These are phyloP conservation scores for Macadamia integrifolia DNA, from an alignment of 164 flowering plant species.

Conservation along the genomic window DNA sequence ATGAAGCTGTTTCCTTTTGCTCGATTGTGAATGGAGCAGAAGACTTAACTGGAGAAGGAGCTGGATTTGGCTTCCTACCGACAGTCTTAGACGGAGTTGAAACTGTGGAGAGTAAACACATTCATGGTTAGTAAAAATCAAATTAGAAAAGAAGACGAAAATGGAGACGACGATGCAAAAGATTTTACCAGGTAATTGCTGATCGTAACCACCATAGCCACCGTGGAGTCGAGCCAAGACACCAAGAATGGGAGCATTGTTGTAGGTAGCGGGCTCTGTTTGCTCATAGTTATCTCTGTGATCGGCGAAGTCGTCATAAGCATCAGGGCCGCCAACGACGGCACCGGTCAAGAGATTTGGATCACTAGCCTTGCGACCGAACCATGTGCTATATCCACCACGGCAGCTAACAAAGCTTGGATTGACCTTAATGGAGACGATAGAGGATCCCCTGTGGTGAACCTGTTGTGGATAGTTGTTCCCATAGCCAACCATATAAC, in stretches of 20 bases:
- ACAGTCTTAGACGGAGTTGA: conserved; percentile 26
- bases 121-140: neutral
- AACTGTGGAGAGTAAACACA: conserved; percentile 28
- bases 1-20: conserved; percentile 60
- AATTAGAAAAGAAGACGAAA: neutral
- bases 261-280: conserved; percentile 88
- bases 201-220: conserved; percentile 55
- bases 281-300: conserved; percentile 75
- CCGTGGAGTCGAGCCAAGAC: conserved; percentile 45
- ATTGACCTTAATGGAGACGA: conserved; percentile 56
- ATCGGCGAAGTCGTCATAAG: conserved; percentile 76
- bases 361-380: conserved; percentile 51
- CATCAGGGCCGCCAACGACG: conserved; percentile 87
- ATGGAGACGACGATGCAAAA: neutral
- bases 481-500: conserved; percentile 92
- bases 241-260: conserved; percentile 84
- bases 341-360: conserved; percentile 83
- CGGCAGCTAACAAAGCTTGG: conserved; percentile 62
- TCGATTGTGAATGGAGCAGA: conserved; percentile 33
- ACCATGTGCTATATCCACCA: conserved; percentile 80
- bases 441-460: conserved; percentile 79
- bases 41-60: conserved; percentile 40
- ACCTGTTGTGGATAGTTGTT: conserved; percentile 62
- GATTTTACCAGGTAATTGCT: conserved; percentile 53
- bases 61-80: conserved; percentile 25